Percentiles rank a stretch among this genome's conserved stretches.
Evolutionary conservation across 139 green algal genomes (phyloP).

Genomic region (Chlorella sp.): DNA sequence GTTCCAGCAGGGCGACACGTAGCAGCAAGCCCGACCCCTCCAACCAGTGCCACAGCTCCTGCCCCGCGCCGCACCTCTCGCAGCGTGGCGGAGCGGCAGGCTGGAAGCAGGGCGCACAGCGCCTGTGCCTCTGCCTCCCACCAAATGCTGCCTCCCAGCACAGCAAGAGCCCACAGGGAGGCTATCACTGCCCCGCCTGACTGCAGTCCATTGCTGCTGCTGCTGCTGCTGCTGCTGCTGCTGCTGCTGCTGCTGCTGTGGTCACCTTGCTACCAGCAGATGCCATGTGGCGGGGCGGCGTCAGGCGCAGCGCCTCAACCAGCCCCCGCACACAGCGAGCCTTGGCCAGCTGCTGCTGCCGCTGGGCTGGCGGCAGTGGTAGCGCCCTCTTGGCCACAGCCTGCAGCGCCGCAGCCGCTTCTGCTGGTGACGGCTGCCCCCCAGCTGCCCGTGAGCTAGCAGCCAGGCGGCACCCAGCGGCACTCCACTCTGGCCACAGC

Average conservation of each 20-base stretch:
- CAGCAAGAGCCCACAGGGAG: constrained; percentile 7
- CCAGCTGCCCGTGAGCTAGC: not conserved
- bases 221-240: not conserved
- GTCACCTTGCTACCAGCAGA: not conserved
- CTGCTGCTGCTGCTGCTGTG: not conserved
- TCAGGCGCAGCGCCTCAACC: not conserved
- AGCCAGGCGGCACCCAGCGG: not conserved
- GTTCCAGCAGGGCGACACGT: too few species aligned
- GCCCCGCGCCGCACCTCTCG: not conserved
- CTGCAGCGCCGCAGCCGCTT: constrained; percentile 7
- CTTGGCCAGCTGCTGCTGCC: constrained; percentile 4
- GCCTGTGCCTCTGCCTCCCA: constrained; percentile 27
- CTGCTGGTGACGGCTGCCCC: not conserved
- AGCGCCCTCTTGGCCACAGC: not conserved
- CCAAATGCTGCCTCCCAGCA: constrained; percentile 18
- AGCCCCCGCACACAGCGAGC: constrained; percentile 10
- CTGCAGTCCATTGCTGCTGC: not conserved
- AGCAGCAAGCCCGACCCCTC: too few species aligned
- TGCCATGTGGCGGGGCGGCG: not conserved
- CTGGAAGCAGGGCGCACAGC: constrained; percentile 17
- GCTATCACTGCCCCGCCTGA: not conserved
- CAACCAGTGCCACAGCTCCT: too few species aligned
- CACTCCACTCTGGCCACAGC: not conserved
- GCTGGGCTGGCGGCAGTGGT: not conserved
- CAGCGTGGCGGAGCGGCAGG: not conserved